These are phyloP conservation scores for Irineochytrium annulatum DNA, from an alignment of 192 early-diverging fungal genomes.

Conservation along the genomic window DNA sequence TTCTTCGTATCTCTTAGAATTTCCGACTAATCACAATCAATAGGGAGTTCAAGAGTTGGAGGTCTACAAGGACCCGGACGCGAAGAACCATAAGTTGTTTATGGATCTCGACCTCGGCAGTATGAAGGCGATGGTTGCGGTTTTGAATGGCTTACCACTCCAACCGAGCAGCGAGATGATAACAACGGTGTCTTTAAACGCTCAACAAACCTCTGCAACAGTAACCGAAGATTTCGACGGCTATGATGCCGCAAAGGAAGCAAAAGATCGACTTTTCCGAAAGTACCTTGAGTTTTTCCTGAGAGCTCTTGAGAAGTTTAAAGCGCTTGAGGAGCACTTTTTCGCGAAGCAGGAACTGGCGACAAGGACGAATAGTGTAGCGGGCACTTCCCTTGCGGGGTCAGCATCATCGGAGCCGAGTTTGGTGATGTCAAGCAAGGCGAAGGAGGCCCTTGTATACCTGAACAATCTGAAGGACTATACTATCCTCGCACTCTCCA, in stretches of 20 bases:
- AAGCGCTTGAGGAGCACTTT: slow-evolving; percentile 50
- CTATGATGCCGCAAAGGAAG: slow-evolving; percentile 35
- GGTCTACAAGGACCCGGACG: background rate
- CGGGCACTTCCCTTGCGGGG: no score
- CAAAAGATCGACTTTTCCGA: slow-evolving; percentile 63
- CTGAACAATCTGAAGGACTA: slow-evolving; percentile 73
- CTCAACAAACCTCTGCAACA: background rate
- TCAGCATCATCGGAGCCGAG: no score
- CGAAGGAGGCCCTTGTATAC: slow-evolving; percentile 60
- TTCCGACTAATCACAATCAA: background rate
- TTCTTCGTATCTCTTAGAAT: slow-evolving; percentile 1
- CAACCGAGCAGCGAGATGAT: slow-evolving; percentile 44
- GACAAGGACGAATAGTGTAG: no score
- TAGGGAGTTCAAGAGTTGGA: slow-evolving; percentile 8
- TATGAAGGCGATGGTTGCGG: slow-evolving; percentile 67
- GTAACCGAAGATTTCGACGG: slow-evolving; percentile 12
- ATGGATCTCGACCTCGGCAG: slow-evolving; percentile 73
- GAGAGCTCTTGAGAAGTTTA: slow-evolving; percentile 64
- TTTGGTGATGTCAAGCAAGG: slow-evolving; percentile 30
- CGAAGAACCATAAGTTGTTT: slow-evolving; percentile 52
- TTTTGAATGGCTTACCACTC: slow-evolving; percentile 68
- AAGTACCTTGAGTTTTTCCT: slow-evolving; percentile 77
- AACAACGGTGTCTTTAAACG: background rate
- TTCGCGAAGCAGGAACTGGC: slow-evolving; percentile 15
- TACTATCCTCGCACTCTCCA: slow-evolving; percentile 82